These are phyloP conservation scores for Suhomyces wounanorum DNA, from an alignment of 1,139 yeast genomes.

Conservation along the genomic window DNA sequence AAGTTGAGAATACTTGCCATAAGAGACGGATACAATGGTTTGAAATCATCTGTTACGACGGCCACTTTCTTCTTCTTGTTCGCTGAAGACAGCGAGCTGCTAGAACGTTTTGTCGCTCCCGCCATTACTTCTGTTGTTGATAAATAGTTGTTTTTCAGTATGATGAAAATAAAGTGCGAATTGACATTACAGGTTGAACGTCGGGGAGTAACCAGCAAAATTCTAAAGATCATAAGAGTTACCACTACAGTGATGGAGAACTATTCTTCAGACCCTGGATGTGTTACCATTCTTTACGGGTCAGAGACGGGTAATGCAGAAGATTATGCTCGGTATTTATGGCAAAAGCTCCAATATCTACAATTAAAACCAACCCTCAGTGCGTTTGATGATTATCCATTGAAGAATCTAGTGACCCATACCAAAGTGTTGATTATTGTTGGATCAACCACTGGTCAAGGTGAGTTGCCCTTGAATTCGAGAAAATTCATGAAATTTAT, in stretches of 20 bases:
- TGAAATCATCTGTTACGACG: conserved; percentile 25
- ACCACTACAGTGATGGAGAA: conserved; percentile 1
- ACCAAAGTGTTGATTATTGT: conserved; percentile 59
- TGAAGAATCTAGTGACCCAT: conserved; percentile 50
- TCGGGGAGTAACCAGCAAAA: neutral
- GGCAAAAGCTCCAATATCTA: conserved; percentile 56
- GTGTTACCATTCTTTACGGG: conserved; percentile 72
- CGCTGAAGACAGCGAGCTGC: conserved; percentile 9
- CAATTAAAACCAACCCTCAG: conserved; percentile 54
- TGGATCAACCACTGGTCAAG: conserved; percentile 95
- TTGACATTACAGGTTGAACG: neutral
- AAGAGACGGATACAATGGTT: conserved; percentile 30
- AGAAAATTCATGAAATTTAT: conserved; percentile 72
- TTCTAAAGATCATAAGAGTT: neutral
- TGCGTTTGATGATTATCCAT: conserved; percentile 65
- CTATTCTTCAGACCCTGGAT: conserved; percentile 3
- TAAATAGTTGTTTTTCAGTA: neutral
- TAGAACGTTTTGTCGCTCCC: conserved; percentile 15
- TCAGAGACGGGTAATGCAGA: conserved; percentile 93
- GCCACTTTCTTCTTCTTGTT: conserved; percentile 19
- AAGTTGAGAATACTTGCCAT: conserved; percentile 29
- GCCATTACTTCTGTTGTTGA: conserved; percentile 11
- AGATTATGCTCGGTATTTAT: conserved; percentile 74
- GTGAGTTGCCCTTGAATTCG: conserved; percentile 84
- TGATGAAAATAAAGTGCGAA: conserved; percentile 1